Conservation (phyloP, 108 stramenopile genomes). For the Fragilaria crotonensis region DNA sequence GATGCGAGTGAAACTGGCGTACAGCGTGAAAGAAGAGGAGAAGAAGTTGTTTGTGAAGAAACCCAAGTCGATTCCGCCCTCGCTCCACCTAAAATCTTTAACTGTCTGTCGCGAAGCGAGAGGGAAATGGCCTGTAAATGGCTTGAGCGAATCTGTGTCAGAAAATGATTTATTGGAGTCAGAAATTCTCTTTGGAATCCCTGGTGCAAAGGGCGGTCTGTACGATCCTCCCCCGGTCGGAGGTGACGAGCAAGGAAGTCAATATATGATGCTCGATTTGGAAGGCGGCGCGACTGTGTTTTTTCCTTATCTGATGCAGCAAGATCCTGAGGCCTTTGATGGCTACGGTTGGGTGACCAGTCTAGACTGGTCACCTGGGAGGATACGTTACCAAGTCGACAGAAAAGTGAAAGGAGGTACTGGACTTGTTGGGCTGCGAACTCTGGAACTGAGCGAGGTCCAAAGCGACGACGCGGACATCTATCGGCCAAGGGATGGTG, state of each 20-base stretch:
- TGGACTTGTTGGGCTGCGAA: conserved; percentile 58
- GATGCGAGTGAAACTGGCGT: conserved; percentile 78
- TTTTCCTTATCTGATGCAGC: conserved; percentile 68
- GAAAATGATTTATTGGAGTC: conserved; percentile 5
- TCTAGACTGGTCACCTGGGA: conserved; percentile 85
- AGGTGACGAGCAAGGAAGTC: conserved; percentile 46
- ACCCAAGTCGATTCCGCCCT: conserved; percentile 26
- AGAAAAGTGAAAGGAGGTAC: conserved; percentile 61
- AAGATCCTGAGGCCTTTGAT: conserved; percentile 32
- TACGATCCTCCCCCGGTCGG: conserved; percentile 85
- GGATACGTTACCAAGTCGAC: conserved; percentile 78
- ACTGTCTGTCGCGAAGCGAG: conserved; percentile 79
- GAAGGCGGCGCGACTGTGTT: conserved; percentile 76
- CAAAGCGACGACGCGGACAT: conserved; percentile 64
- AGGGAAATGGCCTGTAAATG: conserved; percentile 46
- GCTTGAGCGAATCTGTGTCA: background rate
- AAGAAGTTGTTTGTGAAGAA: conserved; percentile 20
- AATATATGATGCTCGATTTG: conserved; percentile 71
- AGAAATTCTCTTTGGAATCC: conserved; percentile 56
- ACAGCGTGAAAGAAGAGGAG: conserved; percentile 28
- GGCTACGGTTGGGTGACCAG: conserved; percentile 63
- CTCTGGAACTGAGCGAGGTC: conserved; percentile 79
- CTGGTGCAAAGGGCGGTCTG: conserved; percentile 75
- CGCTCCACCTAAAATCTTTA: conserved; percentile 60
- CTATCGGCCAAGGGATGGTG: conserved; percentile 78